These are phyloP conservation scores for Globisporangium apiculatum DNA, from an alignment of 352 stramenopile genomes.

Conservation along the genomic window DNA sequence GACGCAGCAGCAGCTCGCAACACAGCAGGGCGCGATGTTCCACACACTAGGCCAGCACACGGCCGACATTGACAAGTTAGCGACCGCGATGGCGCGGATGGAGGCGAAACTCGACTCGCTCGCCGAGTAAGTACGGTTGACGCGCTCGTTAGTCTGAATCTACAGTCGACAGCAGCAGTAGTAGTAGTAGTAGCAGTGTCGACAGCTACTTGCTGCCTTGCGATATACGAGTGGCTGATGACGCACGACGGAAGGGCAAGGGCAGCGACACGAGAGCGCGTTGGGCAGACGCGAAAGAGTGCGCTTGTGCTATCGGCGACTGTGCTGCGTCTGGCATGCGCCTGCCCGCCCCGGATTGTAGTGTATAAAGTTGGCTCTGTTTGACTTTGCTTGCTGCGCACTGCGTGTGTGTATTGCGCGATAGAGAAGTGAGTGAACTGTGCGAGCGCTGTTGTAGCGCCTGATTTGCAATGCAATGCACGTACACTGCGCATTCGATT, in stretches of 20 bases:
- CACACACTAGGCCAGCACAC: slow-evolving; percentile 88
- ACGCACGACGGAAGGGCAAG: neutral
- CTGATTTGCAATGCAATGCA: neutral
- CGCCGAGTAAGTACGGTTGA: slow-evolving; percentile 42
- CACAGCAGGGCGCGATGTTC: slow-evolving; percentile 87
- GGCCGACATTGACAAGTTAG: slow-evolving; percentile 84
- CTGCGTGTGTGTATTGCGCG: neutral
- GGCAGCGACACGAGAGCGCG: neutral
- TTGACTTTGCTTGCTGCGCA: neutral
- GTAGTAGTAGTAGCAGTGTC: neutral
- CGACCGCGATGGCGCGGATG: slow-evolving; percentile 82
- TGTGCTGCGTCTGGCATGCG: no score
- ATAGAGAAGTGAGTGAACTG: neutral
- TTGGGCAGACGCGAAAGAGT: neutral
- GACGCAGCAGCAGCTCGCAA: slow-evolving; percentile 87
- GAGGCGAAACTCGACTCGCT: slow-evolving; percentile 85
- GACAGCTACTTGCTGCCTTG: neutral
- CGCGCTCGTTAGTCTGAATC: neutral
- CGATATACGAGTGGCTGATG: neutral
- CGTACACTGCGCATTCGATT: neutral
- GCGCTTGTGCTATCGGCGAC: neutral
- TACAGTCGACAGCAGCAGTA: neutral
- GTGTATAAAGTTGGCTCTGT: slow-evolving; percentile 23
- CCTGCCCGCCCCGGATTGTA: slow-evolving; percentile 11
- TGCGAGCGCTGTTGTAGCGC: neutral